Base-by-base conservation (phyloP, 2,329 filamentous ascomycete species). In the Alternaria tenuissima region DNA sequence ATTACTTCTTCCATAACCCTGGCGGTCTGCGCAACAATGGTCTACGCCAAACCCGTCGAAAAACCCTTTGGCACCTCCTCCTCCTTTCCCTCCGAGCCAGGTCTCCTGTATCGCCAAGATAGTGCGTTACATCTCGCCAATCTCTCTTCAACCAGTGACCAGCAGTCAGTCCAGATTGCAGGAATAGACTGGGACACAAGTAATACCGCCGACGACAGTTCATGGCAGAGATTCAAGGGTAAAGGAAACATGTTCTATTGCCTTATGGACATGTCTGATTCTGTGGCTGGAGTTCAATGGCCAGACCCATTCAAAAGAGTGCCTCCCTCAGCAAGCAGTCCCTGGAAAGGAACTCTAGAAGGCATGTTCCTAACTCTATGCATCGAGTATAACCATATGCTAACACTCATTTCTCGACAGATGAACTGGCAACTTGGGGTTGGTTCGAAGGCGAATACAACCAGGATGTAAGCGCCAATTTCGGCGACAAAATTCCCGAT, bases 381-480 rank as follows among this genome's bases (percentile, higher is more conserved):
- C 11, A 1, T 32, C 18, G 3, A 9, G 26, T 32, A 2, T 32
- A 47, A 1, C 0, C n/a, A 47, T n/a, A 2, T 26, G n/a, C 30
- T 47, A 18, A 47, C 26, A 47, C 26, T 32, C n/a, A 20, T 24
- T 1, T 47, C 1, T 12, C 12, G 7, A 16, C 2, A 47, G 44
- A n/a, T 12, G 57, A 64, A 2, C 42, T 67, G 14, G 32, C 11
- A 4, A 63, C 42, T 1, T 67, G 63, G 65, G 52, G 48, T 22
- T 67, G 65, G 65, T 18, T 41, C 12, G 47, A 65, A 46, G 28
- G 39, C 20, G 11, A 26, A 20, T 46, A 46, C 32, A 36, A 51
- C 18, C 34, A 48, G 6, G 43, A 48, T 11, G 18, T 36, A 6
- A 22, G 52, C 22, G 46, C 60, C 52, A 32, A 61, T 48, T 47